Evolutionary conservation across 2,329 filamentous ascomycete species (phyloP).

Genomic region (Zalaria obscura): DNA sequence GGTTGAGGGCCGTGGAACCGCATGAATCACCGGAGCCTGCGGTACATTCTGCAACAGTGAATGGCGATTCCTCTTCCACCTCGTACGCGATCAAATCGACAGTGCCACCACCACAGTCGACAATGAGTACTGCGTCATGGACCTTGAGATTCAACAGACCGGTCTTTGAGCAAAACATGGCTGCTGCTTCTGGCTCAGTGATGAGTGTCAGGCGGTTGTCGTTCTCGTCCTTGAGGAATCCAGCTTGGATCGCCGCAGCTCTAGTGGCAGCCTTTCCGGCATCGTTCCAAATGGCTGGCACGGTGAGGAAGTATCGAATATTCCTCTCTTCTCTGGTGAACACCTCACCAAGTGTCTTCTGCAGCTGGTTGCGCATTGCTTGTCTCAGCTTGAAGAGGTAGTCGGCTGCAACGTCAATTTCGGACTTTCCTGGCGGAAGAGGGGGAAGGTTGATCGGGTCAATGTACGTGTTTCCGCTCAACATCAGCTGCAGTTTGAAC

Average conservation of each 20-base stretch:
- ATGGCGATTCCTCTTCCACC: constrained; percentile 93
- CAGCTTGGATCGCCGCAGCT: constrained; percentile 90
- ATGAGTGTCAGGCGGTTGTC: constrained; percentile 91
- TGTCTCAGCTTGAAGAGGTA: constrained; percentile 97
- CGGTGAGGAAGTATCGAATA: constrained; percentile 93
- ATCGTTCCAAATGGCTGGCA: constrained; percentile 99
- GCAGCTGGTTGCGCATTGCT: constrained; percentile 87
- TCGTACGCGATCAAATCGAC: constrained; percentile 99
- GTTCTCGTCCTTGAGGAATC: constrained; percentile 92
- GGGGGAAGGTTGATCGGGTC: constrained; percentile 97
- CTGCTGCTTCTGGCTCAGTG: constrained; percentile 91
- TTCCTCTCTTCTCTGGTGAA: constrained; percentile 97
- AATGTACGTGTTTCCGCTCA: constrained; percentile 97
- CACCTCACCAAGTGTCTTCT: constrained; percentile 93
- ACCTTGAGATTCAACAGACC: constrained; percentile 92
- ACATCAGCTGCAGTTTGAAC: constrained; percentile 99
- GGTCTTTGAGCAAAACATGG: constrained; percentile 95
- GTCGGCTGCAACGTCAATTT: constrained; percentile 98
- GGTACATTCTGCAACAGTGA: constrained; percentile 93
- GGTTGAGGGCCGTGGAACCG: constrained; percentile 93
- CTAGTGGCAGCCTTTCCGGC: constrained; percentile 93
- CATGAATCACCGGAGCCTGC: constrained; percentile 95
- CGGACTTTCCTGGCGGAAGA: constrained; percentile 91
- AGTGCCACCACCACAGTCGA: constrained; percentile 95
- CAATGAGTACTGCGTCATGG: constrained; percentile 95